These are phyloP conservation scores for Bacidia gigantensis DNA, from an alignment of 495 filamentous ascomycete species.

Conservation along the genomic window DNA sequence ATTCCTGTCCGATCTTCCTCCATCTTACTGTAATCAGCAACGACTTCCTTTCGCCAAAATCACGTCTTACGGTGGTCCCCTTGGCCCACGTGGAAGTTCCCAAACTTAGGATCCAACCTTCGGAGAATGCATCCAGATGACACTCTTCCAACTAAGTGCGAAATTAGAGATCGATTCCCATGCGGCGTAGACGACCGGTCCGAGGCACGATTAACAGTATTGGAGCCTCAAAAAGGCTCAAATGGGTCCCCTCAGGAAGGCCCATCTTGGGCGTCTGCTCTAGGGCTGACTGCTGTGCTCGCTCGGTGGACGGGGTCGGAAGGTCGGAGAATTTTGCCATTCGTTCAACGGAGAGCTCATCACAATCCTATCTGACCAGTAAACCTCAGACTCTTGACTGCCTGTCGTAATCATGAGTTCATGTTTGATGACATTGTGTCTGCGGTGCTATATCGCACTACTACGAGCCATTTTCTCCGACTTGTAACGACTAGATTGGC, in stretches of 20 bases:
- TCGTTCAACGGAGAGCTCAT: background rate
- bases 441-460: too few relatives aligned
- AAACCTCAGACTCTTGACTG: too few relatives aligned
- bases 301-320: background rate
- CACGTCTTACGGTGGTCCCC: too few relatives aligned
- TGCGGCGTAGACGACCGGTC: background rate
- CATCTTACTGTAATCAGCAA: background rate
- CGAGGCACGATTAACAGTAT: background rate
- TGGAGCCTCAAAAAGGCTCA: background rate
- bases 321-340: background rate
- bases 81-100: background rate
- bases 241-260: background rate
- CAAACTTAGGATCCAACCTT: background rate
- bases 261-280: background rate
- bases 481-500: too few relatives aligned
- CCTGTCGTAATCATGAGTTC: too few relatives aligned
- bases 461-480: too few relatives aligned
- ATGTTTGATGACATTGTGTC: too few relatives aligned
- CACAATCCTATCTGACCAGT: too few relatives aligned
- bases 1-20: background rate
- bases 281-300: slow-evolving; percentile 1
- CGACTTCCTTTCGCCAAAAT: background rate
- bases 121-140: background rate
- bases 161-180: background rate
- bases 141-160: background rate